Evolutionary conservation across 2,329 filamentous ascomycete species (phyloP).

Genomic region (Hypoxylon sp.): DNA sequence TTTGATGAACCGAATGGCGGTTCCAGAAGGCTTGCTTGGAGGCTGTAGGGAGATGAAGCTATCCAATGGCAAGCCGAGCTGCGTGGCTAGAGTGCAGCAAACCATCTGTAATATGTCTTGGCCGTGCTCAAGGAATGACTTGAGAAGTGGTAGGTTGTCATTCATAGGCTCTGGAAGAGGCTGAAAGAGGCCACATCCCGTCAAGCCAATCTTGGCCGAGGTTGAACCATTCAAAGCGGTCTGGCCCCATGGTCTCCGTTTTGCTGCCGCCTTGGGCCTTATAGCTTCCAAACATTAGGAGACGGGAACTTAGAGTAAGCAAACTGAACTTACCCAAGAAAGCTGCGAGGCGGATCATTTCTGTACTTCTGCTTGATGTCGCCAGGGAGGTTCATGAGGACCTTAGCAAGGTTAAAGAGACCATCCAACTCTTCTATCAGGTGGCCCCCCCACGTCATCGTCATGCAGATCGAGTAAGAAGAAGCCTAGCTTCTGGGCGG

Average conservation of each 20-base stretch:
- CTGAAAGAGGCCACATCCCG: conserved; percentile 32
- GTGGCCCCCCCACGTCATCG: conserved; percentile 10
- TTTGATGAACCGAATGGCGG: conserved; percentile 34
- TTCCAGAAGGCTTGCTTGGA: conserved; percentile 40
- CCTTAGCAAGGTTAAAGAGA: conserved; percentile 19
- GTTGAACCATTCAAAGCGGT: conserved; percentile 44
- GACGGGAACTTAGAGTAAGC: not conserved
- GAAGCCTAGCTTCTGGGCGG: conserved; percentile 33
- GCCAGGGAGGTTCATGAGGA: conserved; percentile 14
- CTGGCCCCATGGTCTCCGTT: conserved; percentile 37
- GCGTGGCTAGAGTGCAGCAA: conserved; percentile 33
- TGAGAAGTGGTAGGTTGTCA: conserved; percentile 6
- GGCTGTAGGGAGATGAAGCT: conserved; percentile 38
- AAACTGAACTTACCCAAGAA: conserved; percentile 23
- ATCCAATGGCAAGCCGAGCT: conserved; percentile 38
- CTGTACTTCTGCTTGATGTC: conserved; percentile 19
- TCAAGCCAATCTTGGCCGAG: conserved; percentile 44
- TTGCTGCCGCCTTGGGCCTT: conserved; percentile 29
- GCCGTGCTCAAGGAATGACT: conserved; percentile 28
- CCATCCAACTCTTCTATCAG: conserved; percentile 26
- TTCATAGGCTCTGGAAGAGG: conserved; percentile 22
- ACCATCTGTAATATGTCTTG: conserved; percentile 28
- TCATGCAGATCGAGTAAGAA: conserved; percentile 30
- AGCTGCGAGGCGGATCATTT: conserved; percentile 23
- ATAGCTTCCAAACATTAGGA: conserved; percentile 12